phyloP scores from a whole-genome alignment of 2,329 filamentous ascomycete genomes.

The Sphaerulina populicola region DNA sequence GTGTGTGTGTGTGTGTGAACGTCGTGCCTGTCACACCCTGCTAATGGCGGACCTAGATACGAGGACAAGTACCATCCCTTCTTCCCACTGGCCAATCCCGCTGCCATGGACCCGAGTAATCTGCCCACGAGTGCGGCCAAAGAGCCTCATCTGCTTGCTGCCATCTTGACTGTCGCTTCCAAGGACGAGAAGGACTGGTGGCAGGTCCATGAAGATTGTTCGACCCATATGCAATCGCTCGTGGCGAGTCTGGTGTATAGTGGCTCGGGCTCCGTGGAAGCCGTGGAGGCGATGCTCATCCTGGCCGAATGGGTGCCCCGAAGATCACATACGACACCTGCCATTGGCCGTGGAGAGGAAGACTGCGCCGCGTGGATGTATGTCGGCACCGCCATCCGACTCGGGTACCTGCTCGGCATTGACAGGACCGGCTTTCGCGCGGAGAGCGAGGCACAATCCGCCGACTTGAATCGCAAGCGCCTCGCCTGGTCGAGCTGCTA shows the following conservation, averaged over 20 bases:
- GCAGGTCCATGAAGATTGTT: slow-evolving; percentile 30
- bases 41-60: slow-evolving; percentile 16
- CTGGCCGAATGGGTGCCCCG: slow-evolving; percentile 31
- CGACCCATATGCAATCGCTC: slow-evolving; percentile 30
- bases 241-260: slow-evolving; percentile 29
- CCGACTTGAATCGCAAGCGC: slow-evolving; percentile 29
- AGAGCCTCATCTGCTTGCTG: slow-evolving; percentile 29
- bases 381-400: slow-evolving; percentile 29
- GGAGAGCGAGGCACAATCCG: slow-evolving; percentile 25
- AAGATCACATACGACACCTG: slow-evolving; percentile 23
- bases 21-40: not conserved
- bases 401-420: slow-evolving; percentile 31
- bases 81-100: slow-evolving; percentile 29
- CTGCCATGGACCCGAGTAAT: slow-evolving; percentile 26
- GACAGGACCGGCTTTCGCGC: slow-evolving; percentile 30
- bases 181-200: slow-evolving; percentile 31
- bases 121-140: slow-evolving; percentile 24
- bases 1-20: no score
- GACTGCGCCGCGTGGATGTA: slow-evolving; percentile 32
- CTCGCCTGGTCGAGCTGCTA: slow-evolving; percentile 32
- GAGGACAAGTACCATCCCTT: slow-evolving; percentile 31
- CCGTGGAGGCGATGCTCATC: slow-evolving; percentile 31
- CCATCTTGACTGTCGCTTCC: slow-evolving; percentile 31
- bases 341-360: slow-evolving; percentile 30
- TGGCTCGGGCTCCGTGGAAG: slow-evolving; percentile 29